Percentiles rank a stretch among this genome's conserved stretches.
Conservation (phyloP, 2,329 filamentous ascomycete species). For the Clonostachys sp. region DNA sequence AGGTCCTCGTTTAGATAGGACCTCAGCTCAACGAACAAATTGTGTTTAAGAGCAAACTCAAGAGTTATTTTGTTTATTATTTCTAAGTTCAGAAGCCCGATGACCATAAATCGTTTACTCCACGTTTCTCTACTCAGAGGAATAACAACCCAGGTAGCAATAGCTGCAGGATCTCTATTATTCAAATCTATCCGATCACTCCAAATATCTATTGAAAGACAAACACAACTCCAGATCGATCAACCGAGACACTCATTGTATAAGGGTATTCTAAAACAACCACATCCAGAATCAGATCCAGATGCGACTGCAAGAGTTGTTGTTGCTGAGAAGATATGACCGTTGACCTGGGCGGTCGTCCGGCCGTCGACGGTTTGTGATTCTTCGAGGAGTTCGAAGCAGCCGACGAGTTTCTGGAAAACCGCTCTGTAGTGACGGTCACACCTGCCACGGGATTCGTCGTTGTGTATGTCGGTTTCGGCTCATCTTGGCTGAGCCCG, state of each 20-base stretch:
- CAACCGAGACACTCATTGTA: constrained; percentile 86
- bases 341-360: constrained; percentile 64
- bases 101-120: too few species aligned
- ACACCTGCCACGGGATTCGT: constrained; percentile 59
- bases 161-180: too few species aligned
- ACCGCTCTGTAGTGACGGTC: constrained; percentile 61
- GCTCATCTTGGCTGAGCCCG: constrained; percentile 66
- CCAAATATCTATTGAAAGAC: constrained; percentile 54
- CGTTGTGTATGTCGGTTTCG: constrained; percentile 67
- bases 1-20: too few species aligned
- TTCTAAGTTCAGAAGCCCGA: background rate
- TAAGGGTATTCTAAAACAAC: constrained; percentile 86
- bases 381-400: constrained; percentile 20
- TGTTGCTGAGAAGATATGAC: constrained; percentile 88
- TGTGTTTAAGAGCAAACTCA: too few species aligned
- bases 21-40: too few species aligned
- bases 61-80: background rate
- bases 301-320: constrained; percentile 76
- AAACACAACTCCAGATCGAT: constrained; percentile 85
- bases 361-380: constrained; percentile 13
- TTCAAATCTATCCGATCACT: too few species aligned
- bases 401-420: constrained; percentile 32
- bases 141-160: too few species aligned
- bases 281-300: constrained; percentile 85
- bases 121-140: too few species aligned